Conservation (phyloP, 2,329 filamentous ascomycete genomes). For the Diaporthe citrichinensis region DNA sequence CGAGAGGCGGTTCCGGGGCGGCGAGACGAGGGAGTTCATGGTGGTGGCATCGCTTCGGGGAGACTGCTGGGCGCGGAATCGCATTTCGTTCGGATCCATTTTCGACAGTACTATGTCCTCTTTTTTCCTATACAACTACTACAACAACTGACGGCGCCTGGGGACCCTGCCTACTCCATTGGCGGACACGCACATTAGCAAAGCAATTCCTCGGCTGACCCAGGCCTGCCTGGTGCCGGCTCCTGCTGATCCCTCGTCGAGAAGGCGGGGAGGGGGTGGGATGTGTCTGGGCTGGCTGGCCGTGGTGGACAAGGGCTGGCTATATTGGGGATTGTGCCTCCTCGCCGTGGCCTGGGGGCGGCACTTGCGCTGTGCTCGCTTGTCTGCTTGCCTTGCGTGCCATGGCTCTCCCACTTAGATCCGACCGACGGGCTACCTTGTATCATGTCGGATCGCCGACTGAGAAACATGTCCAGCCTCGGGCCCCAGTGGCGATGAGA, state of each 20-base stretch:
- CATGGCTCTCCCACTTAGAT: neutral
- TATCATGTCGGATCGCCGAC: conserved; percentile 1
- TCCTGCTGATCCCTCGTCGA: conserved; percentile 36
- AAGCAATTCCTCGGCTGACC: conserved; percentile 26
- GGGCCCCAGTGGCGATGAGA: neutral
- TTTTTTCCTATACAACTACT: conserved; percentile 54
- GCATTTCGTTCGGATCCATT: conserved; percentile 79
- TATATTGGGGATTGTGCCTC: conserved; percentile 24
- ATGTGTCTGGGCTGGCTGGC: conserved; percentile 26
- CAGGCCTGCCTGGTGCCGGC: conserved; percentile 34
- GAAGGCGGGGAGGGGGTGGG: conserved; percentile 32
- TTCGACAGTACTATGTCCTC: conserved; percentile 57
- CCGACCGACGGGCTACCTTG: neutral
- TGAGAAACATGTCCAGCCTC: neutral
- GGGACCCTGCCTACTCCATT: conserved; percentile 55
- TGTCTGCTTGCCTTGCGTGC: neutral
- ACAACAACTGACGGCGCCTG: conserved; percentile 53
- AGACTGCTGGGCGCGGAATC: conserved; percentile 83
- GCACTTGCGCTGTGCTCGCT: conserved; percentile 15
- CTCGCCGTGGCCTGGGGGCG: conserved; percentile 25
- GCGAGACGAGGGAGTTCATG: conserved; percentile 81
- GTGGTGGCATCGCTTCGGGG: conserved; percentile 82
- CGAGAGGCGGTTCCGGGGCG: conserved; percentile 78
- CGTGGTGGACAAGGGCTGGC: conserved; percentile 11
- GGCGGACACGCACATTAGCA: conserved; percentile 43